Base-by-base conservation (phyloP, 805 yeast genomes). In the Candida broadrunensis region DNA sequence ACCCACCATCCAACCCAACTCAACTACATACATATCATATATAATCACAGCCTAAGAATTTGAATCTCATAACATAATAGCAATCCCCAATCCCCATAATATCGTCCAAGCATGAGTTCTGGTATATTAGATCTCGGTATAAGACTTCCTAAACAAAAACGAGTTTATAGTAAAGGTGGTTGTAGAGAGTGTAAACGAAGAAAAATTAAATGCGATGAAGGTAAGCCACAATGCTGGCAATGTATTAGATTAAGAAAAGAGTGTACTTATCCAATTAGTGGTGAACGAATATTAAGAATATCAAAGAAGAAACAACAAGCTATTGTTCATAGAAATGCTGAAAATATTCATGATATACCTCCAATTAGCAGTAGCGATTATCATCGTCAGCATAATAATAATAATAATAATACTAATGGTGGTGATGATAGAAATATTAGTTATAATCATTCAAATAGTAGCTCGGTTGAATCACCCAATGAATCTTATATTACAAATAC, bases 201-300 rank as follows among this genome's bases (percentile, higher is more conserved):
- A 15, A 68, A 68, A 40, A 67, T 68, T 42, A 68, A 68, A 42
- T 68, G 73, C 43, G 72, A 67, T 41, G 73, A 68, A 51, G 61
- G 54, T n/a, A 63, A 56, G 42, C 68, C 61, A 36, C 52, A 41
- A 48, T 68, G 73, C 44, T 57, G 67, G 61, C 71, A 63, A 44
- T 68, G 73, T 44, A 50, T 57, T 6, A 47, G 72, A 23, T 53
- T 67, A 27, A 55, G 51, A 26, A 67, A 65, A 39, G 51, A 43
- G 14, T 68, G 73, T 40, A 50, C 50, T 19, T 68, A 68, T 44
- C 72, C 73, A 4, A 48, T 39, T 35, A 52, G 50, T n/a, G 72
- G 72, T 4, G 72, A 67, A 41, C 54, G 54, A 36, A 70, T 67
- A 3, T 42, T 60, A 14, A 41, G 71, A 14, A 65, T 62, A 1